Evolutionary conservation across 2,329 filamentous ascomycete genomes (phyloP).

Genomic region (Alternaria sp.): DNA sequence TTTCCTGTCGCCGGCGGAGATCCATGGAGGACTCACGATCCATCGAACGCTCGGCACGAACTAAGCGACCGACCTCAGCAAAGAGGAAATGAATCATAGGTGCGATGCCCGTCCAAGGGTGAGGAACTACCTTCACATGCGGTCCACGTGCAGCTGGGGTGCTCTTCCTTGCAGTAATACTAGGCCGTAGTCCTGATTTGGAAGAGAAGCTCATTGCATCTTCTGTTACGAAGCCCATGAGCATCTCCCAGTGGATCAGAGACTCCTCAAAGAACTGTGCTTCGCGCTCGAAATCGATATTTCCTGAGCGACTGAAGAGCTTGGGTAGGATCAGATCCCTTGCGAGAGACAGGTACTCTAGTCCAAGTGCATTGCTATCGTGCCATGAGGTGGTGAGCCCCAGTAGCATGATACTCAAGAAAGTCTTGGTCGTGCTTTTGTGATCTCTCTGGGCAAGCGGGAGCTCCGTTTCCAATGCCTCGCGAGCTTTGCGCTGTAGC

Average conservation of each 20-base stretch:
- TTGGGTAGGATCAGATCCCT: conserved; percentile 57
- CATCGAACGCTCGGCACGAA: conserved; percentile 51
- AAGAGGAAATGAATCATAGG: conserved; percentile 57
- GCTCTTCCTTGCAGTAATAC: conserved; percentile 32
- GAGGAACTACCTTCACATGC: conserved; percentile 53
- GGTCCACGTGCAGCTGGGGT: conserved; percentile 36
- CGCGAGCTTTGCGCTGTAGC: conserved; percentile 62
- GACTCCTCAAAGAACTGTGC: conserved; percentile 65
- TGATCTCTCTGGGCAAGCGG: conserved; percentile 55
- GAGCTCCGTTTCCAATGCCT: conserved; percentile 61
- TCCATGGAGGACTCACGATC: conserved; percentile 40
- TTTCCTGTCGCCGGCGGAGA: conserved; percentile 44
- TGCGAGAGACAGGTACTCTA: conserved; percentile 61
- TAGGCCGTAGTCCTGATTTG: conserved; percentile 36
- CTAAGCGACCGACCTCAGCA: conserved; percentile 57
- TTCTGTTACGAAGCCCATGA: conserved; percentile 63
- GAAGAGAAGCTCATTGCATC: conserved; percentile 50
- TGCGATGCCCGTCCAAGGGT: conserved; percentile 61
- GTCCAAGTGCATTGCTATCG: conserved; percentile 63
- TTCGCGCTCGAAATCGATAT: conserved; percentile 46
- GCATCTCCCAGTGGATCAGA: conserved; percentile 67
- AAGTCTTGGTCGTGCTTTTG: conserved; percentile 59
- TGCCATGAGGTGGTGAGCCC: conserved; percentile 69
- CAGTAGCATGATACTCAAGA: conserved; percentile 66
- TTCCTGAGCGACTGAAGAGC: conserved; percentile 48